phyloP scores from a whole-genome alignment of 208 protist genomes.

The Crithidia brevicula region DNA sequence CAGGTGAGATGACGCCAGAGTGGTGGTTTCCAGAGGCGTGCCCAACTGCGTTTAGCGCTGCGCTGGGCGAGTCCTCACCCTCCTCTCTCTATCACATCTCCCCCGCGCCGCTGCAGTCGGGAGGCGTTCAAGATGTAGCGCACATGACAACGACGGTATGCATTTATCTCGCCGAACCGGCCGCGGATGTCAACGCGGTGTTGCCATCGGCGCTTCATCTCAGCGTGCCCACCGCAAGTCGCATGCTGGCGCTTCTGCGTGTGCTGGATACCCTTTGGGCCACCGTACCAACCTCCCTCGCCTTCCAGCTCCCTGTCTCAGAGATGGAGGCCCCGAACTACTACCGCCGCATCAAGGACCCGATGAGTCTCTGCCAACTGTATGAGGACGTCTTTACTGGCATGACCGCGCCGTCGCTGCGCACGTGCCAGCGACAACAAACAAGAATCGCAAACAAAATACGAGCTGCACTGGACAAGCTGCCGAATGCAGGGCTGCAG shows the following conservation, averaged over 20 bases:
- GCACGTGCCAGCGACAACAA: not conserved
- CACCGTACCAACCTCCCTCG: slow-evolving; percentile 14
- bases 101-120: not conserved
- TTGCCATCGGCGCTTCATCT: not conserved
- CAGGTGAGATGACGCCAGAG: not conserved
- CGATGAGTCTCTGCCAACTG: slow-evolving; percentile 56
- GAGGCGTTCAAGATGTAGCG: too few relatives aligned
- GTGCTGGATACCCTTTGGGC: slow-evolving; percentile 62
- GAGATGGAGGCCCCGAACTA: slow-evolving; percentile 78
- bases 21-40: slow-evolving; percentile 34
- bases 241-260: slow-evolving; percentile 45
- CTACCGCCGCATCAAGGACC: slow-evolving; percentile 57
- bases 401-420: slow-evolving; percentile 17
- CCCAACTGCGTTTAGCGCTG: slow-evolving; percentile 2
- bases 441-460: not conserved
- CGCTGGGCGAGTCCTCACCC: not conserved
- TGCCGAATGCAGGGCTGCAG: slow-evolving; percentile 1
- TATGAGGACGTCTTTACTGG: slow-evolving; percentile 59
- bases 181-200: not conserved
- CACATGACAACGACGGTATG: not conserved
- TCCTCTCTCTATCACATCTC: not conserved
- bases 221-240: slow-evolving; percentile 27
- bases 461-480: not conserved
- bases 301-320: slow-evolving; percentile 73
- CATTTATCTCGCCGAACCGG: not conserved